A percentile compares a stretch with the other conserved stretches of the same genome.
Conservation (phyloP, 805 yeast species). For the Danielia oregonensis region DNA sequence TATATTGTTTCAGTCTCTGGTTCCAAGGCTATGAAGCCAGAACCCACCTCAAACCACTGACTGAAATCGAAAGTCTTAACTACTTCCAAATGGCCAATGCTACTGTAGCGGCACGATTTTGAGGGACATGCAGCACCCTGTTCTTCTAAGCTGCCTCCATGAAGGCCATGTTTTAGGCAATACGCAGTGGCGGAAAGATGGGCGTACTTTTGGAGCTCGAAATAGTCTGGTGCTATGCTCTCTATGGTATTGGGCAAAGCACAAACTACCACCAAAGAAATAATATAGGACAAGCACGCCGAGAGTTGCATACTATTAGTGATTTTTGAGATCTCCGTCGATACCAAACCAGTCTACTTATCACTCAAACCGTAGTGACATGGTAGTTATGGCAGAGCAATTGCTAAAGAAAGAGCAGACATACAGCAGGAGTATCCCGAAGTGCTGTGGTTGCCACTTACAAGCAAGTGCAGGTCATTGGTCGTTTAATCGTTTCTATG, state of each 20-base stretch:
- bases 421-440: not conserved
- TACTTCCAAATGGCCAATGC: constrained; percentile 28
- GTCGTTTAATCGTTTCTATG: no score
- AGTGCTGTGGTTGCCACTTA: not conserved
- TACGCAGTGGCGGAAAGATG: constrained; percentile 34
- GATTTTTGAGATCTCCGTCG: no score
- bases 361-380: no score
- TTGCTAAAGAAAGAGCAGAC: not conserved
- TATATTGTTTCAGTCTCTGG: constrained; percentile 39
- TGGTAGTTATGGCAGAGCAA: no score
- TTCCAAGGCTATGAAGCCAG: constrained; percentile 55
- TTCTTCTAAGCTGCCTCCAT: constrained; percentile 20
- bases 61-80: constrained; percentile 39
- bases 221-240: no score
- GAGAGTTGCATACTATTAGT: no score
- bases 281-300: no score
- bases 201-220: constrained; percentile 29
- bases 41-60: constrained; percentile 44
- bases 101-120: constrained; percentile 19
- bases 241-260: no score
- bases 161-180: constrained; percentile 31
- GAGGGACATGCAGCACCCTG: constrained; percentile 22
- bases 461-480: no score
- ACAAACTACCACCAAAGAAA: no score
- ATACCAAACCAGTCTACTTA: no score